Percentiles rank a stretch among this genome's conserved stretches.
Evolutionary conservation across 768 basidiomycete genomes (phyloP).

Genomic region (Amanita pallidorosea): DNA sequence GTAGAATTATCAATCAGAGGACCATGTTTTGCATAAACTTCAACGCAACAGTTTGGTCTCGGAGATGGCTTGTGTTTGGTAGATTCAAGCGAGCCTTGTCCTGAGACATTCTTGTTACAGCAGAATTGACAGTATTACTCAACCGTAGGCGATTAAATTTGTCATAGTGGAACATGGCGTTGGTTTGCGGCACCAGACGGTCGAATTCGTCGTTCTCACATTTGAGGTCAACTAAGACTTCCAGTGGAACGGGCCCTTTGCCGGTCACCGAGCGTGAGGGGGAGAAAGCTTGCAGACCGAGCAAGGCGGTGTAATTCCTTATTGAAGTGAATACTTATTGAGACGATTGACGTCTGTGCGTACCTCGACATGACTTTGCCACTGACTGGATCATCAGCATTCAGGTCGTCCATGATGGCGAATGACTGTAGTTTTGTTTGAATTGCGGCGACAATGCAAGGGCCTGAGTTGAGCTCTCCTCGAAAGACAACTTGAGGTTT

Average conservation of each 20-base stretch:
- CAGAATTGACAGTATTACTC: constrained; percentile 56
- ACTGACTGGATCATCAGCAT: constrained; percentile 74
- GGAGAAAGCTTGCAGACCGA: constrained; percentile 82
- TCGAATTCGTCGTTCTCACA: constrained; percentile 80
- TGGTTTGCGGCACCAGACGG: constrained; percentile 82
- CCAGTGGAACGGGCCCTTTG: constrained; percentile 68
- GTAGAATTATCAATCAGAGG: not conserved
- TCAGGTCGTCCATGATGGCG: constrained; percentile 69
- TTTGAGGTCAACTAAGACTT: constrained; percentile 78
- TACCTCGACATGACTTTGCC: constrained; percentile 82
- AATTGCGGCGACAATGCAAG: constrained; percentile 68
- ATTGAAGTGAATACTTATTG: not conserved
- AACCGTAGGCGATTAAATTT: constrained; percentile 89
- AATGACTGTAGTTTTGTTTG: constrained; percentile 73
- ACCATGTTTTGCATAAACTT: not conserved
- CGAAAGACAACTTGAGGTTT: constrained; percentile 84
- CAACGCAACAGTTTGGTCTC: constrained; percentile 22
- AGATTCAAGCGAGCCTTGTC: constrained; percentile 20
- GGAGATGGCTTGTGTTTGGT: constrained; percentile 17
- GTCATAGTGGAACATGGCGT: constrained; percentile 80
- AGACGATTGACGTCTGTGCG: constrained; percentile 6
- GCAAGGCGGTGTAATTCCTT: constrained; percentile 71
- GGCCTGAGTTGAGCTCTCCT: constrained; percentile 41
- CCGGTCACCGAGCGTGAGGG: constrained; percentile 38
- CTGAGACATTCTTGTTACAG: constrained; percentile 23